These are phyloP conservation scores for Bonnemaisonia californica DNA, from an alignment of 31 red algal genomes.

Conservation along the genomic window DNA sequence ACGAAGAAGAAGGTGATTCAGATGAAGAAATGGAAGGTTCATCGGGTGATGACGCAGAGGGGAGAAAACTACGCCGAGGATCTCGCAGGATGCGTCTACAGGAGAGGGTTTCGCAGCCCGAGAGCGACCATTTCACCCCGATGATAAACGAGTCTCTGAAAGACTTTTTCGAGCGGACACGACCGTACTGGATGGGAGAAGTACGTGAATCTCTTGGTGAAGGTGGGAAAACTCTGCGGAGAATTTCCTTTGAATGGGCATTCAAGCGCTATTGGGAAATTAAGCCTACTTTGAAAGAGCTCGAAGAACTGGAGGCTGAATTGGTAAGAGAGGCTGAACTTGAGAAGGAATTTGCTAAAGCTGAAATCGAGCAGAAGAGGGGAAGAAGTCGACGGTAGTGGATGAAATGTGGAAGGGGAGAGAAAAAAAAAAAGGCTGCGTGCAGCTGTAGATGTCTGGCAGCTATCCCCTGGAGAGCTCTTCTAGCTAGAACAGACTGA, in stretches of 20 bases:
- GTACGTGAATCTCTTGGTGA: conserved; percentile 78
- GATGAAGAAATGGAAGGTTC: too few relatives aligned
- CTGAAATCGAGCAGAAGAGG: conserved; percentile 53
- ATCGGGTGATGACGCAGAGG: conserved; percentile 50
- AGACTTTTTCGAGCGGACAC: conserved; percentile 78
- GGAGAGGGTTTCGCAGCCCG: conserved; percentile 39
- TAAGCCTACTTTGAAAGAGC: conserved; percentile 72
- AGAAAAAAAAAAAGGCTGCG: too few relatives aligned
- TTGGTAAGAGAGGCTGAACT: conserved; percentile 52
- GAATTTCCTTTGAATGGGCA: conserved; percentile 84
- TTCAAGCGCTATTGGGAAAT: conserved; percentile 79
- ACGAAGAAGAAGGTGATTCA: conserved; percentile 23
- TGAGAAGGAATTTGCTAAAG: conserved; percentile 68
- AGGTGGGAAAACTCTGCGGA: conserved; percentile 63
- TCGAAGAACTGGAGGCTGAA: conserved; percentile 74
- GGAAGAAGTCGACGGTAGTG: conserved; percentile 40
- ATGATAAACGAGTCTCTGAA: conserved; percentile 67
- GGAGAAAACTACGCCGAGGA: conserved; percentile 38
- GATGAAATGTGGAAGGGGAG: background rate
- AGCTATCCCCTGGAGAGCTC: too few relatives aligned
- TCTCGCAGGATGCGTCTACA: conserved; percentile 45
- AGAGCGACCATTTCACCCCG: conserved; percentile 61
- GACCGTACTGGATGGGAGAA: conserved; percentile 73
- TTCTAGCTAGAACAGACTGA: too few relatives aligned
- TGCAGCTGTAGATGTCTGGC: too few relatives aligned